Percentiles rank a stretch among this genome's conserved stretches.
These are phyloP conservation scores for Cutaneotrichosporon dermatis DNA, from an alignment of 1,284 basidiomycete species.

Conservation along the genomic window DNA sequence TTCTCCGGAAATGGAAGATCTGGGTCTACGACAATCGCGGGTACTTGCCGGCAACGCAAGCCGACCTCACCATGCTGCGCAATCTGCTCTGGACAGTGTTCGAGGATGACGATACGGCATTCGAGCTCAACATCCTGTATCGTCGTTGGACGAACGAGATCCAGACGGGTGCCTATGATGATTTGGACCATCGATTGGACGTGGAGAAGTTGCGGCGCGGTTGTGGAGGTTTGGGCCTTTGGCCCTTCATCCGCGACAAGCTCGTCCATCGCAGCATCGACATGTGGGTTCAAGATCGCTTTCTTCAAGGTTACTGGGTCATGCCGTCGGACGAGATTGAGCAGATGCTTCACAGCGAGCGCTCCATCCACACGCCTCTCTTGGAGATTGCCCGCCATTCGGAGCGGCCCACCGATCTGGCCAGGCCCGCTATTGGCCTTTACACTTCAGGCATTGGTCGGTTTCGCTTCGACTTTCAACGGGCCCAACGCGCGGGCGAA, in stretches of 20 bases:
- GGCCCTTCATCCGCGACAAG: conserved; percentile 10
- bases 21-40: not conserved
- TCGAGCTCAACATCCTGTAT: not conserved
- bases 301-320: conserved; percentile 31
- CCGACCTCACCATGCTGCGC: not conserved
- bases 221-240: not conserved
- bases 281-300: conserved; percentile 23
- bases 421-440: too few relatives aligned
- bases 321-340: conserved; percentile 31
- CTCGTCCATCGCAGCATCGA: conserved; percentile 20
- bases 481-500: not conserved
- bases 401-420: not conserved
- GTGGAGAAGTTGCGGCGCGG: not conserved
- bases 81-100: not conserved
- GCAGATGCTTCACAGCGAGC: conserved; percentile 7
- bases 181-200: conserved; percentile 6
- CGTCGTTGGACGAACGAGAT: conserved; percentile 7
- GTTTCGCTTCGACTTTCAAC: not conserved
- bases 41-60: not conserved
- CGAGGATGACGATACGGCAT: not conserved
- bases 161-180: conserved; percentile 7
- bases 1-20: not conserved
- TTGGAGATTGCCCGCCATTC: not conserved
- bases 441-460: too few relatives aligned
- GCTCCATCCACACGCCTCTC: conserved; percentile 4